Evolutionary conservation across 1,284 basidiomycete genomes (phyloP), one percentile per base, ranked within the genome.

Genomic region (Leccinum subspadiceum): DNA sequence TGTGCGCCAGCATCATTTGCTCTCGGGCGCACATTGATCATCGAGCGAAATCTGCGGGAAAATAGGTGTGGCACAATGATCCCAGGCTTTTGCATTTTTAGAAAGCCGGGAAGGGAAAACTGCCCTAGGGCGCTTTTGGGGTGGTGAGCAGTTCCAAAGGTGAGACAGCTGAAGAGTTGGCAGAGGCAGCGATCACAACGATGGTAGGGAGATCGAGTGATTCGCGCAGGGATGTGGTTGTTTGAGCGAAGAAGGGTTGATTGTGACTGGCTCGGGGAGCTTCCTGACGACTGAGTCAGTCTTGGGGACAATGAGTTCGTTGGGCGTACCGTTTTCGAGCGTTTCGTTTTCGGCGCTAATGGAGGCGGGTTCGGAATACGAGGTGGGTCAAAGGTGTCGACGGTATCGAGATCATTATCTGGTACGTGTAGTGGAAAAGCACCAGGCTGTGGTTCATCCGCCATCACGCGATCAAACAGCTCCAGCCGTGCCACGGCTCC

Each of bases 291-390:
- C 70, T 74, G 68, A 0, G 77, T 77, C 59, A 26, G 24, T 26
- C 24, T 77, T 77, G 2, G 77, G 77, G 2, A 77, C 73, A 44
- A 74, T 50, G 24, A 26, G 24, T 26, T 26, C 70, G 8, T 71
- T 68, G 4, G 60, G 49, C 3, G 57, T 64, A n/a, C 46, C 26
- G 1, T 17, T 54, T 60, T 62, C 5, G 57, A 7, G n/a, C 0
- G 53, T 37, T 62, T 60, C 13, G 26, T 4, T 33, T 59, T 54
- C 12, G 24, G 24, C 24, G 24, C 24, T 8, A 59, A 54, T 24
- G 58, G 59, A 15, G 55, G 61, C 22, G 64, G 53, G 29, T 49
- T 66, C 41, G 13, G 53, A 6, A 48, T 60, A 41, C 2, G 60
- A n/a, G 58, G 56, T 3, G 44, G 53, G 13, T 64, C 59, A 48